Evolutionary conservation across 176 grass and related monocot species (phyloP), one percentile per base, ranked within the genome.

Genomic region (Ensete ventricosum): DNA sequence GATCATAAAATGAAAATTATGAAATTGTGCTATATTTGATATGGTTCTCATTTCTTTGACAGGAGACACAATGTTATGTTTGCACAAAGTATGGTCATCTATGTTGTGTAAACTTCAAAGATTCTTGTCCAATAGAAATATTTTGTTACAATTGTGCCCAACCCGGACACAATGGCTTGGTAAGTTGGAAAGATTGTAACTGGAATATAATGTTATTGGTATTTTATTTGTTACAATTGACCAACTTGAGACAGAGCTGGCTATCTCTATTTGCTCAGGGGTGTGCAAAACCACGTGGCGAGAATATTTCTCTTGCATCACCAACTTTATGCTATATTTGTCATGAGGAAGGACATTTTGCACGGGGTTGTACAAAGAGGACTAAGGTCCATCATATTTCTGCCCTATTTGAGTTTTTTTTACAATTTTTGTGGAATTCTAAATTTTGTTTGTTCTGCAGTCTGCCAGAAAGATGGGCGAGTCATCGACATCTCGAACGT

Each of bases 81-180:
- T 99, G 96, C 84, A 87, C 89, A 59, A 84, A 87, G 73, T 80
- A 84, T 74, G 96, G 91, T 29, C 96, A 99, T 87, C 90, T 99
- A 17, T 99, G 96, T 65, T 99, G 96, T 75, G 77, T 71, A 2
- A 78, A 87, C 69, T 81, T 95, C 54, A 66, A 67, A 52, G 86
- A 91, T 79, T 84, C 52, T 81, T 72, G 27, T 83, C 60, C 79
- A 23, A 91, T 81, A 83, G 83, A 85, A 74, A 72, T 99, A 55
- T 88, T 71, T 62, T 99, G 96, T 79, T 94, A 95, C 76, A 95
- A 99, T 82, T 99, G 96, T 87, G 91, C 96, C 62, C 84, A 89
- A 77, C 76, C 83, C 75, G 91, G 91, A 52, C 96, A 99, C 82
- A 81, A 80, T 83, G 96, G 96, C 74, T 77, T 55, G 73, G 96